A percentile compares a stretch with the other conserved stretches of the same genome.
phyloP scores from a whole-genome alignment of 2,329 filamentous ascomycete species.

The Colletotrichum musae region DNA sequence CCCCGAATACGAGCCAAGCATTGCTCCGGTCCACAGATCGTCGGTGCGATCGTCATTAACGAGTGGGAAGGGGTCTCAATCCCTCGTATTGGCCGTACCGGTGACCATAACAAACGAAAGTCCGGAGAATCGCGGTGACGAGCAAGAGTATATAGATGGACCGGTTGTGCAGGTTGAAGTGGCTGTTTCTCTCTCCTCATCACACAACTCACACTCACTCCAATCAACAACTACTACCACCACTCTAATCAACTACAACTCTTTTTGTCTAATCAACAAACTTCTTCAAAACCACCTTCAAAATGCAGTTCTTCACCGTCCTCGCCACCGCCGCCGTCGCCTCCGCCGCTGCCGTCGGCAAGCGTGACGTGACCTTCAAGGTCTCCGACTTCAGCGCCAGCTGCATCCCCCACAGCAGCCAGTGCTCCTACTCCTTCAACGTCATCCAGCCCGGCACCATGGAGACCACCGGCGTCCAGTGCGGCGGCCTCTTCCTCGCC shows the following conservation, averaged over 20 bases:
- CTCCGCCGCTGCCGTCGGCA: constrained; percentile 43
- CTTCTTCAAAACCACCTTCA: constrained; percentile 35
- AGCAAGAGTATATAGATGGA: constrained; percentile 16
- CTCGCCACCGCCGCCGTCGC: constrained; percentile 44
- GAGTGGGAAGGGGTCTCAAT: not conserved
- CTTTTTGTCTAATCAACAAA: constrained; percentile 8
- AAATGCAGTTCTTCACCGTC: constrained; percentile 47
- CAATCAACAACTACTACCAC: not conserved
- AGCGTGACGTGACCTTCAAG: constrained; percentile 44
- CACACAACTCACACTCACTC: not conserved
- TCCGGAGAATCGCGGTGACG: constrained; percentile 5
- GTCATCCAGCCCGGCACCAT: constrained; percentile 43
- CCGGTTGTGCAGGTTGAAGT: not conserved
- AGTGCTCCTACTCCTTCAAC: constrained; percentile 43
- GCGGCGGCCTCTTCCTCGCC: constrained; percentile 43
- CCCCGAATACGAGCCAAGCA: constrained; percentile 31
- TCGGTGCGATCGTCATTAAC: constrained; percentile 31
- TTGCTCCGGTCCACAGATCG: constrained; percentile 19
- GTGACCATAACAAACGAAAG: not conserved
- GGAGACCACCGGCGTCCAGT: constrained; percentile 46
- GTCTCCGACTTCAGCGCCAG: constrained; percentile 48
- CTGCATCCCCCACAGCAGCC: constrained; percentile 48
- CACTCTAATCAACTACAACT: constrained; percentile 8
- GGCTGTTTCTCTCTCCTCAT: not conserved
- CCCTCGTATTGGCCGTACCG: constrained; percentile 34